Evolutionary conservation across 2,329 filamentous ascomycete species (phyloP), one percentile per base, ranked within the genome.

Genomic region (Alternaria sp.): DNA sequence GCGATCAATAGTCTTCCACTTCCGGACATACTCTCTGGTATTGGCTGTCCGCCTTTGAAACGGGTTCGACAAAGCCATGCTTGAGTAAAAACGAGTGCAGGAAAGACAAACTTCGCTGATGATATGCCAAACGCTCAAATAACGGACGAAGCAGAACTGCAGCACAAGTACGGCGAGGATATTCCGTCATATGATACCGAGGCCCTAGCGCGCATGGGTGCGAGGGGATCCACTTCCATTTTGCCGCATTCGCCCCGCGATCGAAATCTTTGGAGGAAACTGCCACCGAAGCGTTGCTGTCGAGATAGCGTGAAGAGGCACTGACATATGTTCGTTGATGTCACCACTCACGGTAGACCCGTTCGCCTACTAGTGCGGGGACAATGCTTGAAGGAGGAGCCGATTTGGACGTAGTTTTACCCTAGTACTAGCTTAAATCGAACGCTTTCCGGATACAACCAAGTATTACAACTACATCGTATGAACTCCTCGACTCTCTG

Each of bases 21-120:
- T 64, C 39, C 9, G 51, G 20, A 72, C 78, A 41, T 74, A 82
- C 81, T 71, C 69, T 61, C 72, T 73, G 4, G 81, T 83, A 51
- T 83, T 81, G 44, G 78, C 70, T 14, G 81, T 83, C 24, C 70
- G 72, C 44, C 75, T 71, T 28, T 75, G 70, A 59, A 83, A 83
- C 1, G 78, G 76, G 61, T 81, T 82, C 3, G 76, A 75, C 69
- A 75, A 79, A 18, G 81, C 77, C 82, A 83, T 84, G 14, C 2
- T 54, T 28, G 8, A 11, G 11, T 14, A 57, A 42, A 11, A 20
- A 11, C n/a, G 30, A 24, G 20, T 7, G 41, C 26, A 47, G 56
- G 12, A 30, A 22, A 47, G 46, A 8, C 12, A 38, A 20, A 44
- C 8, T 16, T 28, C 4, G 20, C n/a, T 9, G 30, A 32, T 32